Conservation (phyloP, 2,329 filamentous ascomycete species). For the Stagonosporopsis rhizophila region DNA sequence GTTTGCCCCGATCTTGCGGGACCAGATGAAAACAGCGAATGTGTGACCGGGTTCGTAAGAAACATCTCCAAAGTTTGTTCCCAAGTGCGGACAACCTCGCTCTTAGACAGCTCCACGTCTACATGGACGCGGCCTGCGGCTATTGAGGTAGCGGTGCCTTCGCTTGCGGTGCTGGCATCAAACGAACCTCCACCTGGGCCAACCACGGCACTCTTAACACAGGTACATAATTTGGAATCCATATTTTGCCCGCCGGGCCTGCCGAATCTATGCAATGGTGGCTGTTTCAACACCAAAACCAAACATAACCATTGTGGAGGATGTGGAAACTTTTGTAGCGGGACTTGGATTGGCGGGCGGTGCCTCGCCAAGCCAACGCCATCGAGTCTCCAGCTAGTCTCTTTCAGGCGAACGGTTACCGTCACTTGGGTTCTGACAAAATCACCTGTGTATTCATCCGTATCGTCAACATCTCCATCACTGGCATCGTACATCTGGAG, state of each 20-base stretch:
- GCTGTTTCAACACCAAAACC: constrained; percentile 9
- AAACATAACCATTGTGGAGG: constrained; percentile 8
- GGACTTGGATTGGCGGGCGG: neutral
- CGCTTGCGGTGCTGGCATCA: neutral
- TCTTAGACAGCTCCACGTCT: too few relatives aligned
- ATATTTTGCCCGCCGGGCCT: neutral
- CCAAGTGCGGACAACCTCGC: neutral
- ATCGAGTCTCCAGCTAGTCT: neutral
- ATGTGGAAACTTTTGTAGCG: constrained; percentile 8
- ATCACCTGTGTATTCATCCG: neutral
- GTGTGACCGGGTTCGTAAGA: neutral
- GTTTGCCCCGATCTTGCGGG: neutral
- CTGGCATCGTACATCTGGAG: constrained; percentile 3
- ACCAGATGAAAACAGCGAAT: neutral
- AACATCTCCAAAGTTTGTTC: constrained; percentile 4
- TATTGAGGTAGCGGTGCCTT: neutral
- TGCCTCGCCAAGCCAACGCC: constrained; percentile 2
- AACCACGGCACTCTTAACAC: neutral
- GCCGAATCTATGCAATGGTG: neutral
- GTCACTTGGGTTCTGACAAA: neutral
- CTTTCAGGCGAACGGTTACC: neutral
- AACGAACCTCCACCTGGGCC: neutral
- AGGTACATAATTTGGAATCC: neutral
- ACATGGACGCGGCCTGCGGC: neutral
- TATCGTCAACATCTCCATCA: neutral